Base-by-base conservation (phyloP, 2,329 filamentous ascomycete species). In the Fusarium lyarnte region DNA sequence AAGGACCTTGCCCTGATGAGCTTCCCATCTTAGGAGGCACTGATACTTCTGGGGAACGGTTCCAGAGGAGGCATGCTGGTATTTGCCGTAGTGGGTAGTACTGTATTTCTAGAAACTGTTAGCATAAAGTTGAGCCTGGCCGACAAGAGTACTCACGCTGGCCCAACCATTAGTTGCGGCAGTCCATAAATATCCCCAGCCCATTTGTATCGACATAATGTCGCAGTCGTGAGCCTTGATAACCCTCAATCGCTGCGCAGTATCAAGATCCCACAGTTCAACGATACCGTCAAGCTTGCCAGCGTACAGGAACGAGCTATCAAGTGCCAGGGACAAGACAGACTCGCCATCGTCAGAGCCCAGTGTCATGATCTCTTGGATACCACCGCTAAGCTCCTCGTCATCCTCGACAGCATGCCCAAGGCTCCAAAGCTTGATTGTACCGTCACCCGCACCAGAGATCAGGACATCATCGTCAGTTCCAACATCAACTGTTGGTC, bases 221-320 rank as follows among this genome's bases (percentile, higher is more conserved):
- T 98, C 94, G 46, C 91, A 91, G 38, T 89, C 89, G 75, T 94
- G 92, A 2, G 92, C 90, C 78, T 93, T 94, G 78, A 99, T 92
- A 23, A 94, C 94, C 63, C 96, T 89, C 47, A 99, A 87, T 53
- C 96, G 91, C 82, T 99, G 96, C 59, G 92, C 91, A 0, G 96
- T 98, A 79, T 98, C 95, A 19, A 99, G 87, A 79, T 99, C 97
- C 95, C 97, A 99, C 16, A 99, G 89, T 79, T 98, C 95, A 66
- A 99, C 90, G 55, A 97, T 89, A 27, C 96, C 97, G 42, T 93
- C 91, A 2, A 94, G 88, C 75, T 97, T 93, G 51, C 96, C 96
- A 66, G 93, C 94, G 79, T 98, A 99, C 8, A 99, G 86, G 73
- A 99, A 97, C 0, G 94, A 95, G 1, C 94, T 94, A 70, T 98